Evolutionary conservation across 208 protist species (phyloP).

Genomic region (Acanthamoeba polyphaga): DNA sequence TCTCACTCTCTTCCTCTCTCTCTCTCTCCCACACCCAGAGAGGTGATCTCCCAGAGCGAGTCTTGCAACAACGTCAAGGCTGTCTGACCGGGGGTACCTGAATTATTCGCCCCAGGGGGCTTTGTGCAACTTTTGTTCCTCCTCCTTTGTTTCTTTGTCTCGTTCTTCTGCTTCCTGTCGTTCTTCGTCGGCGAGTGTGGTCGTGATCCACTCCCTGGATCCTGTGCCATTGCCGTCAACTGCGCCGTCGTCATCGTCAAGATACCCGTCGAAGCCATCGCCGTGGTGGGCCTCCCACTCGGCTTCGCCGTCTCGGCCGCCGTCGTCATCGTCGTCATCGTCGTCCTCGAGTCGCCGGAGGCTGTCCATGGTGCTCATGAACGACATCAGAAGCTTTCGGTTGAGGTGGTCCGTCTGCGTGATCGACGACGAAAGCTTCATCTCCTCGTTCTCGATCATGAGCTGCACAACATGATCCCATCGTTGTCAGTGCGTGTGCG

Average conservation of each 20-base stretch:
- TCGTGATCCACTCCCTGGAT: no score
- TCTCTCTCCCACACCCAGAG: no score
- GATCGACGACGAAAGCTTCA: conserved; percentile 53
- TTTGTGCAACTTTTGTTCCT: no score
- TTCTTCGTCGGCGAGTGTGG: background rate
- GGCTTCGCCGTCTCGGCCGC: background rate
- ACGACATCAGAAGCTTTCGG: conserved; percentile 48
- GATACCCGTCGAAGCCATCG: background rate
- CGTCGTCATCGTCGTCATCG: background rate
- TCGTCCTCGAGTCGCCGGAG: conserved; percentile 1
- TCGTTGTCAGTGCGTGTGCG: background rate
- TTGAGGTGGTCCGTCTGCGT: conserved; percentile 70
- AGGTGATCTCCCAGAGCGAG: no score
- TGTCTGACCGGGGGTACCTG: no score
- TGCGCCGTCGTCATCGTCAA: background rate
- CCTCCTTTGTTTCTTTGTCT: no score
- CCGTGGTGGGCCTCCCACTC: background rate
- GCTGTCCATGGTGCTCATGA: conserved; percentile 69
- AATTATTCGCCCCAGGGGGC: no score
- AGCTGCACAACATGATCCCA: background rate
- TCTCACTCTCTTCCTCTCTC: no score
- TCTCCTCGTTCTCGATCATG: conserved; percentile 62
- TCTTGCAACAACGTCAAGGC: no score
- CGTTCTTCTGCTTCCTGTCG: background rate
- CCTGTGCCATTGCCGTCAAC: background rate